Evolutionary conservation across 805 yeast species (phyloP).

Genomic region (Metschnikowia cubensis): DNA sequence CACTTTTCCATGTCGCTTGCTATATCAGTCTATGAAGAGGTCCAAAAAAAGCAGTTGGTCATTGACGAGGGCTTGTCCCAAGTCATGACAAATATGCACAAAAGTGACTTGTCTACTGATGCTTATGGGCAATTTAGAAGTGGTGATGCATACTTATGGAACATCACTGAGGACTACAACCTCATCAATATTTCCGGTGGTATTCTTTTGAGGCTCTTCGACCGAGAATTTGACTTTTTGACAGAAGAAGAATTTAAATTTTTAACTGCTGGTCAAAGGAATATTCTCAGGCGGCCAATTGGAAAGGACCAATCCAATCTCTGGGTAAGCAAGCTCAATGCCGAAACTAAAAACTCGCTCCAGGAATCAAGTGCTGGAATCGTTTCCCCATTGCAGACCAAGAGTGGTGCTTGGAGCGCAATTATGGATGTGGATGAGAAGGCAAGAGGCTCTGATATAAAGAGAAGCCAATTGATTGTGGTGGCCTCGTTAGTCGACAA

Average conservation of each 20-base stretch:
- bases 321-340: slow-evolving; percentile 35
- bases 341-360: slow-evolving; percentile 3
- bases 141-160: slow-evolving; percentile 82
- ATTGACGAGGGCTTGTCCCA: slow-evolving; percentile 23
- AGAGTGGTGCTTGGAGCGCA: slow-evolving; percentile 84
- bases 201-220: slow-evolving; percentile 53
- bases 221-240: slow-evolving; percentile 50
- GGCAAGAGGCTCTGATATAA: slow-evolving; percentile 43
- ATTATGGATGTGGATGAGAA: slow-evolving; percentile 55
- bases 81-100: slow-evolving; percentile 35
- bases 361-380: slow-evolving; percentile 14
- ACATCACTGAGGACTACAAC: slow-evolving; percentile 55
- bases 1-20: slow-evolving; percentile 81
- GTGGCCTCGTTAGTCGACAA: slow-evolving; percentile 89
- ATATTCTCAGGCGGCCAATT: slow-evolving; percentile 35
- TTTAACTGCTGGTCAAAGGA: slow-evolving; percentile 26
- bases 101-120: slow-evolving; percentile 40
- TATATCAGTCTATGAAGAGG: slow-evolving; percentile 51
- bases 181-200: slow-evolving; percentile 72
- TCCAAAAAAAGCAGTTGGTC: slow-evolving; percentile 26
- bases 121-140: slow-evolving; percentile 59
- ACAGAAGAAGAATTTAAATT: slow-evolving; percentile 37
- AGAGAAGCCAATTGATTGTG: slow-evolving; percentile 82
- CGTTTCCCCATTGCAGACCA: slow-evolving; percentile 67
- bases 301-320: slow-evolving; percentile 45